Conservation (phyloP, 2,329 filamentous ascomycete genomes). For the Cladosporium sp. region DNA sequence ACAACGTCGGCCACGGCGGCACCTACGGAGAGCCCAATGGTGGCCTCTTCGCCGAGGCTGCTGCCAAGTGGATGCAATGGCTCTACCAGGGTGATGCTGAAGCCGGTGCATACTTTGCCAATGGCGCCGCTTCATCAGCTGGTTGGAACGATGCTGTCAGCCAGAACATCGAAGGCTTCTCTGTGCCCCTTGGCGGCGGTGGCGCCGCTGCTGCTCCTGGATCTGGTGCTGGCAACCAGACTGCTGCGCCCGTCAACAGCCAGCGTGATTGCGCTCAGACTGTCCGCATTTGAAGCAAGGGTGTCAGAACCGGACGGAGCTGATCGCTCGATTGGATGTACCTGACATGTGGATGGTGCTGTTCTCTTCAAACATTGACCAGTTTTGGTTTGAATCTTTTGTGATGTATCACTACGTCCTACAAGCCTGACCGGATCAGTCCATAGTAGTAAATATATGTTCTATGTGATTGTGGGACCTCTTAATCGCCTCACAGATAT, state of each 20-base stretch:
- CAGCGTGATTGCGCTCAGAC: background rate
- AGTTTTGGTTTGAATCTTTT: no score
- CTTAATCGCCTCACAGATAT: no score
- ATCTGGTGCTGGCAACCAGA: background rate
- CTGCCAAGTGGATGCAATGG: slow-evolving; percentile 10
- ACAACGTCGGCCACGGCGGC: slow-evolving; percentile 10
- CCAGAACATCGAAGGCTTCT: slow-evolving; percentile 10
- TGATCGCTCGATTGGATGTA: no score
- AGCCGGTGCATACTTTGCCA: slow-evolving; percentile 7
- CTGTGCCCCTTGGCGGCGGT: background rate
- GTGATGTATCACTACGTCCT: no score
- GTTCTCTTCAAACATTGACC: no score
- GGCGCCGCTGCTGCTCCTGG: background rate
- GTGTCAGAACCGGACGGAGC: no score
- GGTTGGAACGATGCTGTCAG: slow-evolving; percentile 8
- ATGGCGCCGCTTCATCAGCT: background rate
- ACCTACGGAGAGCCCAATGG: slow-evolving; percentile 9
- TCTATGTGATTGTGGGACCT: no score
- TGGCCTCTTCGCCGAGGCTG: slow-evolving; percentile 5
- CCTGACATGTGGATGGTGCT: no score
- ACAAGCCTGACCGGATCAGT: no score
- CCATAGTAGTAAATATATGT: no score
- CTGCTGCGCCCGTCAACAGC: background rate
- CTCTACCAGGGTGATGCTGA: slow-evolving; percentile 3
- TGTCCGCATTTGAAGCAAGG: no score